phyloP scores from a whole-genome alignment of 2,329 filamentous ascomycete genomes.

The Parascedosporium putredinis region DNA sequence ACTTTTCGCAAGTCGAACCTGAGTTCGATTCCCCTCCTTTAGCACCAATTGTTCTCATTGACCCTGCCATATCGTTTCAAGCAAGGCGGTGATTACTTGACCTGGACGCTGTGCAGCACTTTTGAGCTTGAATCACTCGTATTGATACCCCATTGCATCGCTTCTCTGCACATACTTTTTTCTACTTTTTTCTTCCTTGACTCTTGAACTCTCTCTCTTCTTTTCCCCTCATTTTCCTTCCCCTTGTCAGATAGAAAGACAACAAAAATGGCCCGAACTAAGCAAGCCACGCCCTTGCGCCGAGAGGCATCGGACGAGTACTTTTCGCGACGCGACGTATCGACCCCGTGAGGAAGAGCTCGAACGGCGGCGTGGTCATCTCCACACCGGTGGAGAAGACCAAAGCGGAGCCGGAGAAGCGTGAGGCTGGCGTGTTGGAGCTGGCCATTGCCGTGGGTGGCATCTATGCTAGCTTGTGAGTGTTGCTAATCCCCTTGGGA shows the following conservation, averaged over 20 bases:
- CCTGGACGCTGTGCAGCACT: no score
- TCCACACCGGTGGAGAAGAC: constrained; percentile 7
- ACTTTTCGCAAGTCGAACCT: background rate
- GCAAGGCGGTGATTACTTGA: background rate
- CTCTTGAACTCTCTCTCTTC: background rate
- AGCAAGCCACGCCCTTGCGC: constrained; percentile 55
- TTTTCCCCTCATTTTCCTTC: no score
- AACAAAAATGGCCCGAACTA: constrained; percentile 55
- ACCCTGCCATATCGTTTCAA: background rate
- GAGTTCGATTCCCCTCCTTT: background rate
- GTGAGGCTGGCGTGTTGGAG: constrained; percentile 58
- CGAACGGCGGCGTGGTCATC: constrained; percentile 14
- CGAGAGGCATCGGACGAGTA: constrained; percentile 59
- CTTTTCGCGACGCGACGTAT: constrained; percentile 36
- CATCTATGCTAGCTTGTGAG: constrained; percentile 94
- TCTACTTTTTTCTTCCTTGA: background rate
- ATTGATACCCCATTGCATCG: no score
- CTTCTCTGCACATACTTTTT: background rate
- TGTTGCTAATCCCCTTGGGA: constrained; percentile 9
- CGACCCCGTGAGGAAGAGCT: constrained; percentile 18
- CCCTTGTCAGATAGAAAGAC: background rate
- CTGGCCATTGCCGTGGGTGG: constrained; percentile 81
- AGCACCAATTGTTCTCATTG: background rate
- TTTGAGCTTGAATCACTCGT: no score
- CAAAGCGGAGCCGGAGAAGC: constrained; percentile 20